Percentiles rank a stretch among this genome's conserved stretches.
phyloP scores from a whole-genome alignment of 345 rosid species.

The Cardamine chenopodiifolia region DNA sequence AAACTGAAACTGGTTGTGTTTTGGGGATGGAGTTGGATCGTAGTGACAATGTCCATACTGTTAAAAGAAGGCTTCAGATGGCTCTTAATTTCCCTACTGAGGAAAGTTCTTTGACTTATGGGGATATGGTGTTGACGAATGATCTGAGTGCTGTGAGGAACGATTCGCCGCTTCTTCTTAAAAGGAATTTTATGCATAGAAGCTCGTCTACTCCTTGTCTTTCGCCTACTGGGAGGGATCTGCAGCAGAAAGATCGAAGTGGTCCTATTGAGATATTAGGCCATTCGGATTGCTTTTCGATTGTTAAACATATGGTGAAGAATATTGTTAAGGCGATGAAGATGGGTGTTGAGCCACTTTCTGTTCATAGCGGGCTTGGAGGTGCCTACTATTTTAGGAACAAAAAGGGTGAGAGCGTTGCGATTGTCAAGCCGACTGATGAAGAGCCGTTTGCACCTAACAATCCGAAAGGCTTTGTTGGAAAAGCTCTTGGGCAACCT shows the following conservation, averaged over 20 bases:
- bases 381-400: constrained; percentile 93
- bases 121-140: constrained; percentile 82
- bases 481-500: constrained; percentile 96
- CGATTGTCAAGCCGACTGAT: constrained; percentile 96
- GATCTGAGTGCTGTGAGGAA: constrained; percentile 89
- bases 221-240: constrained; percentile 82
- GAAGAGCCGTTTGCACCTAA: constrained; percentile 99
- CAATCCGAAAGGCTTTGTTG: constrained; percentile 96
- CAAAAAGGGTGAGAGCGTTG: constrained; percentile 70
- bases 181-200: constrained; percentile 74
- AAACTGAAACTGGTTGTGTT: constrained; percentile 96
- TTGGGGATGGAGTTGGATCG: constrained; percentile 99
- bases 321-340: constrained; percentile 83
- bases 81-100: constrained; percentile 87
- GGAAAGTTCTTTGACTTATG: constrained; percentile 78
- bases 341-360: constrained; percentile 80
- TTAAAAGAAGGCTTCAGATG: constrained; percentile 89
- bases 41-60: constrained; percentile 85
- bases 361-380: constrained; percentile 85
- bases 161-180: constrained; percentile 85
- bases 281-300: constrained; percentile 55
- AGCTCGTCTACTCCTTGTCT: constrained; percentile 99
- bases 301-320: constrained; percentile 58
- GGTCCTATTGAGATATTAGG: constrained; percentile 91
- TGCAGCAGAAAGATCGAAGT: constrained; percentile 79